phyloP scores from a whole-genome alignment of 495 filamentous ascomycete species.

The Neurospora sp. region DNA sequence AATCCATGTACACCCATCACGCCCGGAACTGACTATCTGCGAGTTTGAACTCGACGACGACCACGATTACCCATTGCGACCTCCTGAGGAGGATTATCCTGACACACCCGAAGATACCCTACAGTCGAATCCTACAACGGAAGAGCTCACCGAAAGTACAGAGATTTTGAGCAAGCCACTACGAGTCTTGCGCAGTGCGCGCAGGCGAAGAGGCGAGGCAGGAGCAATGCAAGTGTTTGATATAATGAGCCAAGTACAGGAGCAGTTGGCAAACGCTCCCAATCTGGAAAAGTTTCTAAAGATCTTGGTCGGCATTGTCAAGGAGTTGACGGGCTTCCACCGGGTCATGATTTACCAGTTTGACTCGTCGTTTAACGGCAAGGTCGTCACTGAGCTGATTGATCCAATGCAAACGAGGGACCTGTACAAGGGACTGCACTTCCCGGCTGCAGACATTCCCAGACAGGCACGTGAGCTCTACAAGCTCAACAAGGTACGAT shows the following conservation, averaged over 20 bases:
- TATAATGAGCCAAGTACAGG: slow-evolving; percentile 79
- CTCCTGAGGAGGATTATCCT: slow-evolving; percentile 44
- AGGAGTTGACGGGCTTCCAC: slow-evolving; percentile 87
- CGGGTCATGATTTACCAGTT: slow-evolving; percentile 94
- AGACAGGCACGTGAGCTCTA: slow-evolving; percentile 76
- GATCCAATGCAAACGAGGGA: slow-evolving; percentile 73
- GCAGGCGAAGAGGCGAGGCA: slow-evolving; percentile 69
- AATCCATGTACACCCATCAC: slow-evolving; percentile 58
- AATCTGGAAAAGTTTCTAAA: slow-evolving; percentile 60
- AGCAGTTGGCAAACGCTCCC: slow-evolving; percentile 60
- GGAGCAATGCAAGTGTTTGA: slow-evolving; percentile 92
- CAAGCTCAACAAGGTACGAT: slow-evolving; percentile 68
- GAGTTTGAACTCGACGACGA: slow-evolving; percentile 92
- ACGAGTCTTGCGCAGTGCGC: slow-evolving; percentile 65
- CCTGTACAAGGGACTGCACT: slow-evolving; percentile 81
- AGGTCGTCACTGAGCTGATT: slow-evolving; percentile 79
- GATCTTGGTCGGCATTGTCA: slow-evolving; percentile 65
- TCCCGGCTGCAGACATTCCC: slow-evolving; percentile 86
- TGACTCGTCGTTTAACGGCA: slow-evolving; percentile 70
- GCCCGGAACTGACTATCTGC: slow-evolving; percentile 69
- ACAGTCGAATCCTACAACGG: slow-evolving; percentile 52
- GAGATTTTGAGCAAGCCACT: slow-evolving; percentile 65
- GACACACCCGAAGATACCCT: slow-evolving; percentile 66
- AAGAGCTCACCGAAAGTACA: slow-evolving; percentile 67
- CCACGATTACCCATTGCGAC: slow-evolving; percentile 53